Percentiles rank a stretch among this genome's conserved stretches.
Evolutionary conservation across 148 eudicot genomes (phyloP).

Genomic region (Drosera capensis): DNA sequence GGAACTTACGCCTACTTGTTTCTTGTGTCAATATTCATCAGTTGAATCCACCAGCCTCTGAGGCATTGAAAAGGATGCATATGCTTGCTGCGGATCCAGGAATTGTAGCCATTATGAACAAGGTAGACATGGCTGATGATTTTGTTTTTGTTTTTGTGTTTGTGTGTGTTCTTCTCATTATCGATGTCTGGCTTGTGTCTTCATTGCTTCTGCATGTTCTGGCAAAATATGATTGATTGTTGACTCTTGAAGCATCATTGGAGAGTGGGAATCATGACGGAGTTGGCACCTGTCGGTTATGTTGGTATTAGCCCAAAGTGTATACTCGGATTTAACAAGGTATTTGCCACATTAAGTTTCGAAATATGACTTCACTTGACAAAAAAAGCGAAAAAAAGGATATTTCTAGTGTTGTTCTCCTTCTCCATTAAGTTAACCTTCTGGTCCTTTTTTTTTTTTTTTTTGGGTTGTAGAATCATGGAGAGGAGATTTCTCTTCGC

Average conservation of each 20-base stretch:
- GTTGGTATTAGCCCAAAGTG: constrained; percentile 85
- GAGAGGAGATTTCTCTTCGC: constrained; percentile 90
- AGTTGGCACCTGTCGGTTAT: constrained; percentile 91
- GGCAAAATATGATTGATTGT: constrained; percentile 9
- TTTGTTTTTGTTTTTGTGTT: constrained; percentile 3
- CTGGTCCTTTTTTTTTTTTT: not conserved
- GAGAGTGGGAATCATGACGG: constrained; percentile 95
- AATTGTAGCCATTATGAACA: constrained; percentile 85
- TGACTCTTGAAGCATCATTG: constrained; percentile 61
- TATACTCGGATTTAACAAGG: constrained; percentile 83
- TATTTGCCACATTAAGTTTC: no score
- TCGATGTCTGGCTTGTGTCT: no score
- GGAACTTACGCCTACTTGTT: constrained; percentile 1
- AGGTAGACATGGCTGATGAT: constrained; percentile 32
- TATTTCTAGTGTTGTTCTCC: no score
- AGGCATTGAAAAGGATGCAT: constrained; percentile 77
- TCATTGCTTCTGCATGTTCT: no score
- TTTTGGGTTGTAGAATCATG: constrained; percentile 46
- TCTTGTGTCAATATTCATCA: constrained; percentile 8
- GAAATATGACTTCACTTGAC: no score
- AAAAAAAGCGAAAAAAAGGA: no score
- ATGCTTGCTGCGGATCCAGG: constrained; percentile 95
- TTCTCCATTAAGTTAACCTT: not conserved
- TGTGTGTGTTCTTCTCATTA: not conserved
- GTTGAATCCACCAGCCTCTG: constrained; percentile 79